Base-by-base conservation (phyloP, 805 yeast genomes). In the Yamadazyma takamatsuzukensis region DNA sequence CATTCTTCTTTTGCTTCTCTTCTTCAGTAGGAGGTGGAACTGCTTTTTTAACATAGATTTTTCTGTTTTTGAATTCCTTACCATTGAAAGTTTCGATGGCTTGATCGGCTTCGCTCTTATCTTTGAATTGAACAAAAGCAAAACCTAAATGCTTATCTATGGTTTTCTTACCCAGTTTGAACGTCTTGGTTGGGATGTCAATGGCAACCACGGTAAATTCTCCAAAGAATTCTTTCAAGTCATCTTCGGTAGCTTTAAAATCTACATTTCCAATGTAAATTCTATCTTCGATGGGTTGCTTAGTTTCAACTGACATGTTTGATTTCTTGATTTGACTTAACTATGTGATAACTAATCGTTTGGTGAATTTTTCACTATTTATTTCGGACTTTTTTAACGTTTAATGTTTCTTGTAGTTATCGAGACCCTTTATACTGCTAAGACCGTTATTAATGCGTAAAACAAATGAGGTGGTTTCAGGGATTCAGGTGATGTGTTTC, bases 71-170 rank as follows among this genome's bases (percentile, higher is more conserved):
- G 54, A 72, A 64, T 37, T 60, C 62, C 33, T 52, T 51, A 35
- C 70, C 70, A 37, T 63, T 65, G 46, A 50, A 65, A 30, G 59
- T 51, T 32, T 51, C 61, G 45, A 73, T 61, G 18, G 74, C 72
- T 31, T 51, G 51, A 29, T 68, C 72, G 9, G 75, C 74, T 16
- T 64, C 64, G 14, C 53, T 66, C 28, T 61, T 64, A 29, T 57
- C 44, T 26, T 55, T 66, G 45, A 74, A 75, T 39, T 76, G 74
- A 32, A 76, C 72, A 51, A 78, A 78, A 10, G 78, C 83, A 46
- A 74, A 77, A 25, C 84, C 83, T 39, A 64, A 72, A 53, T 61
- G 69, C 54, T 63, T 57, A 53, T 64, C 46, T 54, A 59, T 55
- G 38, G 65, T 51, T 29, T 57, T 59, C 27, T 59, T 64, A 27